Percentiles rank a stretch among this genome's conserved stretches.
Conservation (phyloP, 148 eudicot species). For the Camellia japonica region DNA sequence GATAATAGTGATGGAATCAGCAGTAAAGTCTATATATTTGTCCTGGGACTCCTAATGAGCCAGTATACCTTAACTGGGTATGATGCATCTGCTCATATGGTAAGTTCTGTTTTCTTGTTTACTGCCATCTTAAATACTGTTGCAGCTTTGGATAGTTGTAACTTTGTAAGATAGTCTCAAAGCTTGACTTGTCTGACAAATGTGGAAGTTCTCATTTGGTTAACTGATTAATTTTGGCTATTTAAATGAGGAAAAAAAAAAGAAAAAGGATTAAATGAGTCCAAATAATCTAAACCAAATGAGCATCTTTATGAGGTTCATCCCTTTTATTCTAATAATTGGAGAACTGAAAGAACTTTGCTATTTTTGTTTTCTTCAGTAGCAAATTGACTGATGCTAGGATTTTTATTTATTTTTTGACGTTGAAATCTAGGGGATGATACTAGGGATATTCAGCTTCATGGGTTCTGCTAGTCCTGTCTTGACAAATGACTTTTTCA, state of each 20-base stretch:
- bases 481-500: too few species aligned
- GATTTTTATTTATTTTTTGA: too few species aligned
- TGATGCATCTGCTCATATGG: constrained; percentile 99
- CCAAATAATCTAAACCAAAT: too few species aligned
- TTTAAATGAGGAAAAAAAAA: too few species aligned
- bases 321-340: neutral
- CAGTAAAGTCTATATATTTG: constrained; percentile 69
- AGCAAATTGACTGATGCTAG: neutral
- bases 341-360: neutral
- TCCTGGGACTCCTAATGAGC: constrained; percentile 92
- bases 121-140: neutral
- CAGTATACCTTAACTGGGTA: constrained; percentile 88
- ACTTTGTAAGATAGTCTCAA: neutral
- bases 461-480: too few species aligned
- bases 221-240: too few species aligned
- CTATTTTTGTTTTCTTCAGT: neutral
- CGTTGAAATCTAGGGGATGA: too few species aligned
- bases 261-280: neutral
- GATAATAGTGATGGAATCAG: constrained; percentile 66
- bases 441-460: too few species aligned
- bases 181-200: neutral
- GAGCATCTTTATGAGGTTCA: neutral
- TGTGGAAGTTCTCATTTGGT: neutral
- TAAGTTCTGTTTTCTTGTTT: constrained; percentile 24
- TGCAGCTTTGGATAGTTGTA: neutral